These are phyloP conservation scores for Pythium folliculosum DNA, from an alignment of 352 stramenopile genomes.

Conservation along the genomic window DNA sequence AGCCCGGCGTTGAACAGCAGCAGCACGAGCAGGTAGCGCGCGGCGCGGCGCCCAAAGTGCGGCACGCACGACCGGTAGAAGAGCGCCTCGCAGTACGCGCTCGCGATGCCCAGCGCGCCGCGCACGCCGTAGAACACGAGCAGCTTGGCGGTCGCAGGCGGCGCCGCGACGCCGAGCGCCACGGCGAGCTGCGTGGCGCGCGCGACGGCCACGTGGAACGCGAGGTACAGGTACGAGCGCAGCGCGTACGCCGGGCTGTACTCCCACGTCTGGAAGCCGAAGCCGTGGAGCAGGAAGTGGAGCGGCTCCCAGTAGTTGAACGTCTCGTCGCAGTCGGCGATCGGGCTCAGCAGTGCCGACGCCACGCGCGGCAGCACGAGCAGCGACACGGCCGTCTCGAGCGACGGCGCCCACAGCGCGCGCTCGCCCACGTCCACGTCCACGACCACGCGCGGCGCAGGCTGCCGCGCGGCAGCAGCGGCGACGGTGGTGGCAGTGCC, in stretches of 20 bases:
- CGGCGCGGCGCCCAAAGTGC: slow-evolving; percentile 65
- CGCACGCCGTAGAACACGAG: slow-evolving; percentile 92
- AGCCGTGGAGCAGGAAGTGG: slow-evolving; percentile 95
- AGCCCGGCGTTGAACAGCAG: slow-evolving; percentile 91
- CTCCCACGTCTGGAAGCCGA: slow-evolving; percentile 91
- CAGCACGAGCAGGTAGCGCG: slow-evolving; percentile 68
- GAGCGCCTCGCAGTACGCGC: slow-evolving; percentile 80
- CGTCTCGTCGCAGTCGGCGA: slow-evolving; percentile 98
- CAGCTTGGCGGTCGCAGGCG: slow-evolving; percentile 47
- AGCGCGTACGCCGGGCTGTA: slow-evolving; percentile 93
- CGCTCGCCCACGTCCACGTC: slow-evolving; percentile 35
- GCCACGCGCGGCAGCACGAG: slow-evolving; percentile 61
- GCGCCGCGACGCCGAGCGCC: slow-evolving; percentile 34
- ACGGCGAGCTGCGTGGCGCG: slow-evolving; percentile 44
- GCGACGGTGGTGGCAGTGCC: too few relatives aligned
- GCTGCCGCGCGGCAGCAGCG: too few relatives aligned
- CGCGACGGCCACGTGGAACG: slow-evolving; percentile 53
- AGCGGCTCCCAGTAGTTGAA: slow-evolving; percentile 99
- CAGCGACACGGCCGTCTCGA: slow-evolving; percentile 65
- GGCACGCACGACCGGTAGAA: slow-evolving; percentile 79
- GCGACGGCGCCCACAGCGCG: slow-evolving; percentile 55
- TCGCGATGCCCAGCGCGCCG: slow-evolving; percentile 70
- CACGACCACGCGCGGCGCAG: slow-evolving; percentile 7
- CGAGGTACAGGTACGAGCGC: slow-evolving; percentile 95
- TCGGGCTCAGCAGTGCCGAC: slow-evolving; percentile 71